Evolutionary conservation across 2,329 filamentous ascomycete genomes (phyloP), one percentile per base, ranked within the genome.

Genomic region (Pseudogymnoascus sp.): DNA sequence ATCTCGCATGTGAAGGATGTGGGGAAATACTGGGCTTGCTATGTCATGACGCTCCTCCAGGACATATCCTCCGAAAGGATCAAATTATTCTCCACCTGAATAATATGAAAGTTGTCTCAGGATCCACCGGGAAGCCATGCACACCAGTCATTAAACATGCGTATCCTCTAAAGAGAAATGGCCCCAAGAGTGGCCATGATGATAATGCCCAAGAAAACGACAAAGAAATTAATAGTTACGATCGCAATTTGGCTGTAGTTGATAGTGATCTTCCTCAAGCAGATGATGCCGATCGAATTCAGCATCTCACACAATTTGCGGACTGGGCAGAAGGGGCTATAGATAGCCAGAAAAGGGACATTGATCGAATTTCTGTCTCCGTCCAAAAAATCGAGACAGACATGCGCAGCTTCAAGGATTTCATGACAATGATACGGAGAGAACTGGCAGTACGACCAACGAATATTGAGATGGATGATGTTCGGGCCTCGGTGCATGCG

Each of bases 31-130:
- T 71, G 5, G 70, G 69, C 6, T 56, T 70, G 19, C 63, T 64
- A 18, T 71, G 70, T 58, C 64, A 70, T 18, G 64, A 56, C 60
- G 69, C 68, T 35, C 68, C 68, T 21, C 61, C 63, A n/a, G 65
- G 61, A 10, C 66, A 71, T 63, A 57, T 70, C 2, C 59, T 72
- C 2, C 64, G 64, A 26, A 66, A 61, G 30, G 63, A 67, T 58
- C 69, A 70, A 59, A 57, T 69, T 4, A 66, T 71, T 26, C 56
- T 71, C 48, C 61, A 65, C 26, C 61, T 69, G n/a, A 59, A 59
- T 18, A 52, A 64, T 19, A 67, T 69, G 62, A 63, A 61, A 21
- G 57, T 70, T 13, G 38, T 67, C 23, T 67, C 64, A 2, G 65
- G 67, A 21, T 10, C 35, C 3, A 66, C 65, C 33, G 63, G 67